These are phyloP conservation scores for Crucihimalaya himalaica DNA, from an alignment of 345 rosid genomes.

Conservation along the genomic window DNA sequence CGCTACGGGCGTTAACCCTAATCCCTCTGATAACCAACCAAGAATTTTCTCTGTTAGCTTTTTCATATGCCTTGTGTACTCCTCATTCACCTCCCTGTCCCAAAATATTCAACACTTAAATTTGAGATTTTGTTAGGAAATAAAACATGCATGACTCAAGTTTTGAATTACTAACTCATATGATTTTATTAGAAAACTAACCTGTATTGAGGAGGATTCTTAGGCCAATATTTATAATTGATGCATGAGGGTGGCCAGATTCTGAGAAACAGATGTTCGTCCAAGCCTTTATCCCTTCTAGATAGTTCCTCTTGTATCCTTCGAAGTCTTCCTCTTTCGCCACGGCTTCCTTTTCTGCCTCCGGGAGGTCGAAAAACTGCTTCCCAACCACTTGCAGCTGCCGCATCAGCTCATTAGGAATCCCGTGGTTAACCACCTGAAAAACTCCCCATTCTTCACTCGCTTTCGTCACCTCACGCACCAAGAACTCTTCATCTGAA, in stretches of 20 bases:
- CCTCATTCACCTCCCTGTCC: not conserved
- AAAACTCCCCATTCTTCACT: constrained; percentile 47
- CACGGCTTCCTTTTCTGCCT: not conserved
- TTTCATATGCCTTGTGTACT: not conserved
- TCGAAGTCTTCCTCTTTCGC: not conserved
- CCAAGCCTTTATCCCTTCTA: not conserved
- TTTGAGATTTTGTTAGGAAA: not conserved
- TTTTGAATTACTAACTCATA: not conserved
- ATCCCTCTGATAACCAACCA: not conserved
- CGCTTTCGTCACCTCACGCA: constrained; percentile 38
- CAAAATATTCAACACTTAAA: not conserved
- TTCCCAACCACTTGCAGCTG: constrained; percentile 41
- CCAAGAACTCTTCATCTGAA: constrained; percentile 29
- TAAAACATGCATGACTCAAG: too few species aligned
- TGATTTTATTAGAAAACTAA: not conserved
- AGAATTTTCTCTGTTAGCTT: not conserved
- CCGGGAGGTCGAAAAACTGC: not conserved
- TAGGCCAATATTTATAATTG: not conserved
- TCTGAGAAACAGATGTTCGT: not conserved
- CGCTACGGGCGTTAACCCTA: not conserved
- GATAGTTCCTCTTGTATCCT: not conserved
- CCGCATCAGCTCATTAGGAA: constrained; percentile 40
- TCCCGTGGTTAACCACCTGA: constrained; percentile 45
- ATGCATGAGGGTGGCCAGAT: not conserved
- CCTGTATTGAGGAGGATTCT: not conserved